Percentiles rank a stretch among this genome's conserved stretches.
These are phyloP conservation scores for Fusarium duplospermum DNA, from an alignment of 2,329 filamentous ascomycete genomes.

Conservation along the genomic window DNA sequence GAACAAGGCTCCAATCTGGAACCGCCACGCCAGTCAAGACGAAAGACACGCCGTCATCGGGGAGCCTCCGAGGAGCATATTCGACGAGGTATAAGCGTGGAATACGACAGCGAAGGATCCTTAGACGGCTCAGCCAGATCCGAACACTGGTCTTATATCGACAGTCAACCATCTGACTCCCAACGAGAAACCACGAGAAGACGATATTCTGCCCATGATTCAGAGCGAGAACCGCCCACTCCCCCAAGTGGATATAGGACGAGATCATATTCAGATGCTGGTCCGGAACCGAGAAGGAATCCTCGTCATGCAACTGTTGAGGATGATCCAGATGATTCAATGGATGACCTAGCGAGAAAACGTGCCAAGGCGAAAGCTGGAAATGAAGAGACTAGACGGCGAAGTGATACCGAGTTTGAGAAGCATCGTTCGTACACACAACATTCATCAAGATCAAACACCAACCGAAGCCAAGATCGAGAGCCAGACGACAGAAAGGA, in stretches of 20 bases:
- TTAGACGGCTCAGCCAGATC: not conserved
- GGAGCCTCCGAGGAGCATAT: not conserved
- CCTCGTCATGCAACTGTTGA: not conserved
- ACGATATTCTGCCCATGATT: not conserved
- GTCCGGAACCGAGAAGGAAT: not conserved
- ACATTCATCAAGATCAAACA: not conserved
- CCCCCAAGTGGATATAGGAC: not conserved
- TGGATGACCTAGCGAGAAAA: not conserved
- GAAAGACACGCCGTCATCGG: not conserved
- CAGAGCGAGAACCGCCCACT: not conserved
- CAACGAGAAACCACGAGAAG: not conserved
- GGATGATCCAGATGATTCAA: not conserved
- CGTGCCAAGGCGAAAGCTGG: not conserved
- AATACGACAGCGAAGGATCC: not conserved
- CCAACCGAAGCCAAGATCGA: not conserved
- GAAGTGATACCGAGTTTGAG: not conserved
- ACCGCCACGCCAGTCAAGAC: not conserved
- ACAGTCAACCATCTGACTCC: not conserved
- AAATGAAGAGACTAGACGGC: not conserved
- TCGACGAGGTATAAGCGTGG: not conserved
- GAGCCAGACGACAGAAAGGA: not conserved
- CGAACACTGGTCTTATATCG: not conserved
- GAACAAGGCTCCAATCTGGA: not conserved
- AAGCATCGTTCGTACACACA: not conserved
- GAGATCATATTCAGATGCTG: not conserved